Base-by-base conservation (phyloP, 352 stramenopile genomes). In the Phytopythium oedochilum region DNA sequence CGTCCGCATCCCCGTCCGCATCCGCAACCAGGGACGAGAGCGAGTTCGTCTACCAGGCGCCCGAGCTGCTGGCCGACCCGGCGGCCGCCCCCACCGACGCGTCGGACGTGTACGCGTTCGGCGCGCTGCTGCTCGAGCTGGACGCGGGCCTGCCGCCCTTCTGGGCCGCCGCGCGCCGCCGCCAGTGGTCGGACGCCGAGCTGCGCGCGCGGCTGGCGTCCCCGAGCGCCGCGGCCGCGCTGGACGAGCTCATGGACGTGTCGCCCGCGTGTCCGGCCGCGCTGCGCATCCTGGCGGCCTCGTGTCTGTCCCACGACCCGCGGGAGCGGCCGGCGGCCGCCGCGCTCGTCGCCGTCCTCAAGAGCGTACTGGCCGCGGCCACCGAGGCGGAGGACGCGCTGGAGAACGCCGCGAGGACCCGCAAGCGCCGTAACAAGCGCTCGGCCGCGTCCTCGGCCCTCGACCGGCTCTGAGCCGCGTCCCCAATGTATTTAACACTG, bases 61-160 rank as follows among this genome's bases (percentile, higher is more conserved):
- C 45, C 17, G 45, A 52, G 28, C 17, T 52, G 9, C 26, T 52
- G 45, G n/a, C 18, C 7, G 20, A 29, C 14, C 4, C 17, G 4
- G 10, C 17, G 3, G 15, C 28, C 7, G 29, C 28, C 7, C 15
- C 28, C 2, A 10, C 15, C 18, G 29, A 23, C 28, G 26, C 45
- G 5, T 7, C 18, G 20, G 45, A 52, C 45, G n/a, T 52, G 45
- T 52, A 39, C 31, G 25, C 45, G 25, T 52, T 52, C 26, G 45
- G 45, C 28, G 17, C 31, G 18, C 8, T 52, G 28, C 45, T 52
- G 18, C 26, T 52, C 28, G 45, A 52, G 45, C 28, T 52, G 23
- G 45, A 52, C 45, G 14, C 28, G 25, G 31, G 45, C 3, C 20
- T 12, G 0, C n/a, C 20, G 20, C 40, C 40, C 20, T 46, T 46